Base-by-base conservation (phyloP, 495 filamentous ascomycete genomes). In the Penicillium coprophilum region DNA sequence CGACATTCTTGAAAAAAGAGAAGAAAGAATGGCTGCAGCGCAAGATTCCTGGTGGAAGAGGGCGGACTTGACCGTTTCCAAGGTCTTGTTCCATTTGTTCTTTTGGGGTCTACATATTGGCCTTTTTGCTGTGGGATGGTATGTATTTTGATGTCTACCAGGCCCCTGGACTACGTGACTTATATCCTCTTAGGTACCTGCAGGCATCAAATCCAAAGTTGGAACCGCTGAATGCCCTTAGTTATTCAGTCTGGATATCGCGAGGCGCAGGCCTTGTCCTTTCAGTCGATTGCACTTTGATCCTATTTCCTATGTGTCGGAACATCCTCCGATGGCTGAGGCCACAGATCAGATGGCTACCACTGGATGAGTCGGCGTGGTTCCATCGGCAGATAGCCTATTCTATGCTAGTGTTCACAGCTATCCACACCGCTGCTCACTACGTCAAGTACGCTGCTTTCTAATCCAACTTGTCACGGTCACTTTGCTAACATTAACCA, bases 351-450 rank as follows among this genome's bases (percentile, higher is more conserved):
- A 79, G 83, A 68, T 96, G 87, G 78, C 68, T 97, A 13, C 93
- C 95, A 8, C 80, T 99, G 11, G 94, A 99, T 65, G 94, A 99
- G 73, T 91, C 88, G 24, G 84, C 91, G 62, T 99, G 91, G 91
- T 96, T 97, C 66, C 94, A 99, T 78, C 83, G 95, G 34, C 94
- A 99, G 71, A 85, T 96, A 17, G 93, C 95, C 2, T 99, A 97
- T 68, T 75, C 89, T 4, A 74, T 97, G 73, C 80, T 97, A 4
- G 66, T 96, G 15, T 99, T 90, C 62, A 87, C 86, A 24, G 84
- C 85, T 39, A 75, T 92, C 23, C 94, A 99, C 67, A 85, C 84
- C 4, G 67, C 79, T 11, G 81, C 84, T 19, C 94, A 99, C 72
- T 99, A 97, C 70, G 91, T 97, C 73, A 98, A 98, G 91, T 96